Base-by-base conservation (phyloP, 139 green algal species). In the Picochlorum sp. region DNA sequence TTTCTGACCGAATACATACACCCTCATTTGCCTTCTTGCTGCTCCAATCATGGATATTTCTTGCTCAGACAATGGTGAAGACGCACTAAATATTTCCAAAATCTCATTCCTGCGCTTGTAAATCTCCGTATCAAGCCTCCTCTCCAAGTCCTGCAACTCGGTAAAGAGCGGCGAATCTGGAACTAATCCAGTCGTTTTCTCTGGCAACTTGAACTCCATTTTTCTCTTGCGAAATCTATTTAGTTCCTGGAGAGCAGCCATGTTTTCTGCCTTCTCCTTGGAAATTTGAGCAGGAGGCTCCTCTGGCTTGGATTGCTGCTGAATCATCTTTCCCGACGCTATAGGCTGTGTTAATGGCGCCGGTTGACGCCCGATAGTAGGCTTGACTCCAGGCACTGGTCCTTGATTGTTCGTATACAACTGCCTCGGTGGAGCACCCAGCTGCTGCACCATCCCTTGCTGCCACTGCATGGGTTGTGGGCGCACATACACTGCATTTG, bases 111-210 rank as follows among this genome's bases (percentile, higher is more conserved):
- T 84, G 62, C 85, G 89, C 24, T 72, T 72, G 34, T 30, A 54
- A 30, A 93, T 69, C 49, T 74, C 68, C 37, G 57, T 68, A 45
- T 89, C 80, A 10, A 92, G 63, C 23, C 62, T 59, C 6, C 80
- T 62, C 70, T 93, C 86, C 47, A 80, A 71, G 4, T 85, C 86
- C 45, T 83, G 66, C 31, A 94, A 67, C 31, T 80, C 51, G 20
- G 59, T 73, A 66, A 83, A 90, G 44, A 88, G 45, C 23, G 71
- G 58, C 10, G 77, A 86, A 65, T 92, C 82, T 5, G 86, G 85
- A 14, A 94, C 31, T 13, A 71, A 44, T 3, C 66, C 34, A 54
- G 16, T 54, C 47, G 6, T 54, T 1, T 54, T 54, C 24, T 54
- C 47, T 20, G 47, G 47, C n/a, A 54, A 10, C 16, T 54, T 20